phyloP scores from a whole-genome alignment of 148 eudicot species.

The Vaccinium vitisidaea region DNA sequence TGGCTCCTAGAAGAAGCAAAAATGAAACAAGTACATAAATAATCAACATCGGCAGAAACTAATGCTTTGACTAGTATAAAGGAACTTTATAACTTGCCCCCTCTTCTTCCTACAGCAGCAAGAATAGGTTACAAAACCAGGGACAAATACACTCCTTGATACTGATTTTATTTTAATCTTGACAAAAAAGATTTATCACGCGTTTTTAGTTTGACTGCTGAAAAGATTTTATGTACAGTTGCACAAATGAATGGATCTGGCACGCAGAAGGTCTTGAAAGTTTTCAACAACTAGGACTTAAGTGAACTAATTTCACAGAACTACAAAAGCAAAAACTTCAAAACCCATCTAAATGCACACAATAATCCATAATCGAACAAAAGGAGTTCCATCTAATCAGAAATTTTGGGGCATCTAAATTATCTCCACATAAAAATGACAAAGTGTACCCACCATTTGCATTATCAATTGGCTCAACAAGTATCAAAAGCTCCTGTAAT shows the following conservation, averaged over 20 bases:
- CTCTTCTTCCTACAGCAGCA: not conserved
- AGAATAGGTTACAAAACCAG: not conserved
- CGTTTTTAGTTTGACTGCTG: not conserved
- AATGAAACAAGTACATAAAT: not conserved
- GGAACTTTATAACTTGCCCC: not conserved
- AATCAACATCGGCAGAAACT: not conserved
- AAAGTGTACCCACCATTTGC: slow-evolving; percentile 64
- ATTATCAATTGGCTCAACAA: slow-evolving; percentile 91
- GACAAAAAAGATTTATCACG: not conserved
- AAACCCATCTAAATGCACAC: not conserved
- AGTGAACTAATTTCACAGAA: not conserved
- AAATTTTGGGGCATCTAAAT: not conserved
- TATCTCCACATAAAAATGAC: not conserved
- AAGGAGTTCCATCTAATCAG: not conserved
- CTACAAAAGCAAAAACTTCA: not conserved
- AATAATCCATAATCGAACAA: not conserved
- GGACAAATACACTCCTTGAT: not conserved
- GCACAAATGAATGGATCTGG: not conserved
- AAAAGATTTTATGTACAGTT: not conserved
- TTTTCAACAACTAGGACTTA: not conserved
- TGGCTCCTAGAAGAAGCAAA: not conserved
- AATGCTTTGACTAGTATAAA: not conserved
- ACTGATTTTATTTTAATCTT: not conserved
- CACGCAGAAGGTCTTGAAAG: not conserved
- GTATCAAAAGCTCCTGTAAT: slow-evolving; percentile 73